A percentile compares a stretch with the other conserved stretches of the same genome.
Conservation (phyloP, 2,329 filamentous ascomycete species). For the Chaetothyriales sp. region DNA sequence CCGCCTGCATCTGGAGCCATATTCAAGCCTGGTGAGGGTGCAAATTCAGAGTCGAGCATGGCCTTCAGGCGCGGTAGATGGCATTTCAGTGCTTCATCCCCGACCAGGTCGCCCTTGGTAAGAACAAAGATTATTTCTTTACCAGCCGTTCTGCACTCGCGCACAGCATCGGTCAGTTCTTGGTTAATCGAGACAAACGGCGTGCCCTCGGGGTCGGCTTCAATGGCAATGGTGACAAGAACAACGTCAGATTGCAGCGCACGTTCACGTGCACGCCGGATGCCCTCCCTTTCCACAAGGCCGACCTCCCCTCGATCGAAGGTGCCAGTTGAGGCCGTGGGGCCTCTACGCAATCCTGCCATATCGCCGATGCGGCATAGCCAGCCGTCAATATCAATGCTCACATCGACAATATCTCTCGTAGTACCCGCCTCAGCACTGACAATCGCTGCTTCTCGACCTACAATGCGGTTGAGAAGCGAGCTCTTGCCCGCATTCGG, state of each 20-base stretch:
- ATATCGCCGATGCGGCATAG: constrained; percentile 92
- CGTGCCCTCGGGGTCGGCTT: constrained; percentile 28
- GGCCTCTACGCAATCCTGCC: constrained; percentile 56
- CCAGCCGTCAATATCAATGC: constrained; percentile 76
- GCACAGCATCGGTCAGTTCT: constrained; percentile 41
- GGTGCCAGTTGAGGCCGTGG: constrained; percentile 1
- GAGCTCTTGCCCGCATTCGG: constrained; percentile 95
- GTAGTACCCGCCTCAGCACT: constrained; percentile 87
- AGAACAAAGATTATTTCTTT: constrained; percentile 43
- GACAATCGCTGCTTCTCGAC: constrained; percentile 87
- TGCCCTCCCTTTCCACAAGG: constrained; percentile 73
- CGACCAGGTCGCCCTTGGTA: constrained; percentile 44
- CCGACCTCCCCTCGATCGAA: constrained; percentile 37
- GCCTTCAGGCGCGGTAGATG: too few relatives aligned
- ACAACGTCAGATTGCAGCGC: constrained; percentile 75
- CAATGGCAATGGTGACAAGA: constrained; percentile 63
- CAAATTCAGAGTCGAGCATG: too few relatives aligned
- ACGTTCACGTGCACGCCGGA: constrained; percentile 66
- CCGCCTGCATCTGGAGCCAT: too few relatives aligned
- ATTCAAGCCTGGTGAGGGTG: too few relatives aligned
- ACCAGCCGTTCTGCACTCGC: constrained; percentile 33
- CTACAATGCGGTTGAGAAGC: constrained; percentile 75
- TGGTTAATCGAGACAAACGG: constrained; percentile 31
- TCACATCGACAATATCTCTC: constrained; percentile 81
- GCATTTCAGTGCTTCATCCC: constrained; percentile 5